Conservation (phyloP, 2,329 filamentous ascomycete genomes). For the Cladorrhinum sp. region DNA sequence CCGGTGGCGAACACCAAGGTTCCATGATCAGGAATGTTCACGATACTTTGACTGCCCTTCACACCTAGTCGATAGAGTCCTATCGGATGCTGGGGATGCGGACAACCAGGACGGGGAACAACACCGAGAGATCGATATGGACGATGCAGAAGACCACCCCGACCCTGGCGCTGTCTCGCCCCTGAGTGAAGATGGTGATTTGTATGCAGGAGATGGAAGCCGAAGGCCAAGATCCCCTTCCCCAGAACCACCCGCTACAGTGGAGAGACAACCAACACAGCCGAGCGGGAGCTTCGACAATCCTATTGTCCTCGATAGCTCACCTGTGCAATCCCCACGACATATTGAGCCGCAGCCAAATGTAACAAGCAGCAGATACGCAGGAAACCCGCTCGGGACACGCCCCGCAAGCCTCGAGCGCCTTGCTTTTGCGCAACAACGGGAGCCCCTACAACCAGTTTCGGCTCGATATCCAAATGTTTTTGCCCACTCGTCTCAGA, state of each 20-base stretch:
- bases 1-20: conserved; percentile 38
- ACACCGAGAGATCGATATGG: not conserved
- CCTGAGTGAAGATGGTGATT: conserved; percentile 7
- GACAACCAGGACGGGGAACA: conserved; percentile 8
- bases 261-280: not conserved
- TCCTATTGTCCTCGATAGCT: conserved; percentile 7
- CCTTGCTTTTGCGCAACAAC: not conserved
- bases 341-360: not conserved
- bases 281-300: conserved; percentile 4
- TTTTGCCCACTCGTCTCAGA: not conserved
- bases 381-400: not conserved
- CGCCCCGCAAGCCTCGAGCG: not conserved
- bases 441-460: not conserved
- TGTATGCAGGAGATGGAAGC: not conserved
- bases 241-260: not conserved
- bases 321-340: not conserved
- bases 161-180: conserved; percentile 16
- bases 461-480: not conserved
- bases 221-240: conserved; percentile 4
- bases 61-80: conserved; percentile 40
- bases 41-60: conserved; percentile 49
- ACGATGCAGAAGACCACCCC: not conserved
- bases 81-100: conserved; percentile 31
- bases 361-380: not conserved
- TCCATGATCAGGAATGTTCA: conserved; percentile 44